Evolutionary conservation across 495 filamentous ascomycete species (phyloP).

Genomic region (Hyphodiscus hymeniophilus): DNA sequence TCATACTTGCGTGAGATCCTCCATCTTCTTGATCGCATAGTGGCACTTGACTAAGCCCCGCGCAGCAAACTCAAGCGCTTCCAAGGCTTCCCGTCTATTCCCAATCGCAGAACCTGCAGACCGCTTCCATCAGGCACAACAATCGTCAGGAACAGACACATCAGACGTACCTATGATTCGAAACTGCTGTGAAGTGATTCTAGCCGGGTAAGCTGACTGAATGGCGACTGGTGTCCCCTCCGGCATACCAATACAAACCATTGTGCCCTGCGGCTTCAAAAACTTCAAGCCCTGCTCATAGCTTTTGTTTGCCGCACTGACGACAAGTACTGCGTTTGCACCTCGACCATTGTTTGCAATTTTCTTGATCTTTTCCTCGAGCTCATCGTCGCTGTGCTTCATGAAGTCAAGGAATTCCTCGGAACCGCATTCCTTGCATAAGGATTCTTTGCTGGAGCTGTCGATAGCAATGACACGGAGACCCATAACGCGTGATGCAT

Average conservation of each 20-base stretch:
- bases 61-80: background rate
- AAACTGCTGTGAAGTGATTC: background rate
- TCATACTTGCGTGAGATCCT: background rate
- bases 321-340: background rate
- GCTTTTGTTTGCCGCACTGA: conserved; percentile 24
- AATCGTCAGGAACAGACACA: too few relatives aligned
- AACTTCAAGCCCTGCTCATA: conserved; percentile 51
- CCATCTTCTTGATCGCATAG: background rate
- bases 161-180: background rate
- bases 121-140: too few relatives aligned
- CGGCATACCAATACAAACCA: conserved; percentile 57
- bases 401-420: conserved; percentile 30
- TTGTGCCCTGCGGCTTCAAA: conserved; percentile 51
- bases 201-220: background rate
- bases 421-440: conserved; percentile 25
- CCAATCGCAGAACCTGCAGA: background rate
- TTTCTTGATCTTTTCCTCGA: background rate
- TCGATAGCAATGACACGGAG: conserved; percentile 24
- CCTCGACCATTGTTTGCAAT: background rate
- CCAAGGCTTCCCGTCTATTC: background rate
- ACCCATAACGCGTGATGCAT: conserved; percentile 40
- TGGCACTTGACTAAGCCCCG: background rate
- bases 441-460: conserved; percentile 40
- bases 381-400: background rate
- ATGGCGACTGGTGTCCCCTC: conserved; percentile 26